A percentile compares a stretch with the other conserved stretches of the same genome.
Conservation (phyloP, 2,329 filamentous ascomycete species). For the Aspergillus luchuensis region DNA sequence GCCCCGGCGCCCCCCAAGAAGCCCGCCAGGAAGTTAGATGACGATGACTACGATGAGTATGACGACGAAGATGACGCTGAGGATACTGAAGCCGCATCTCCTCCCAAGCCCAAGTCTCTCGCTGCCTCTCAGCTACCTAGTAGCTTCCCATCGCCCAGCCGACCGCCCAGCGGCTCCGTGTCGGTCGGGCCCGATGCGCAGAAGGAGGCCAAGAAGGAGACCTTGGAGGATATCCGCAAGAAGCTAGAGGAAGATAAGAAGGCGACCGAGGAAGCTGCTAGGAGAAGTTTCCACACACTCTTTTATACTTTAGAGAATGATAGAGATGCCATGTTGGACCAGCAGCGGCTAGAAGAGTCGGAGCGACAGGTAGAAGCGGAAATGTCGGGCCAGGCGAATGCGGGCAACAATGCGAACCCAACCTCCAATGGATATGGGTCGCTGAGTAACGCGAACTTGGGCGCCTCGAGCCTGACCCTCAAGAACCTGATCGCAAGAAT, state of each 20-base stretch:
- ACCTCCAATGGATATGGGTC: slow-evolving; percentile 75
- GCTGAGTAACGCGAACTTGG: slow-evolving; percentile 89
- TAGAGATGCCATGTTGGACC: slow-evolving; percentile 93
- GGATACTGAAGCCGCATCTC: slow-evolving; percentile 51
- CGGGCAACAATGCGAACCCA: slow-evolving; percentile 57
- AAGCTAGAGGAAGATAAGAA: slow-evolving; percentile 90
- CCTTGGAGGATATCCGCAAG: slow-evolving; percentile 85
- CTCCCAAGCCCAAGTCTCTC: slow-evolving; percentile 54
- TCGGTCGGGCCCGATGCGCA: slow-evolving; percentile 63
- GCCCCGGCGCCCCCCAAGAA: slow-evolving; percentile 53
- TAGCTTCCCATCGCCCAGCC: slow-evolving; percentile 69
- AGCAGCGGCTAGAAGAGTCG: slow-evolving; percentile 93
- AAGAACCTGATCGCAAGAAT: slow-evolving; percentile 97
- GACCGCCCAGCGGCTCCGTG: slow-evolving; percentile 66
- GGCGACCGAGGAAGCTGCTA: slow-evolving; percentile 84
- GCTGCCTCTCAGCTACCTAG: slow-evolving; percentile 58
- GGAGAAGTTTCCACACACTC: slow-evolving; percentile 86
- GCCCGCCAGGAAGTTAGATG: slow-evolving; percentile 73
- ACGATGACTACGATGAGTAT: slow-evolving; percentile 72
- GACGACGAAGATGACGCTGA: slow-evolving; percentile 64
- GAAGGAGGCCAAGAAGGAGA: slow-evolving; percentile 60
- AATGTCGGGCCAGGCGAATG: slow-evolving; percentile 67
- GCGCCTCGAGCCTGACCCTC: slow-evolving; percentile 90
- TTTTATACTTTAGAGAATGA: slow-evolving; percentile 97
- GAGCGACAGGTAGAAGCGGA: slow-evolving; percentile 96